phyloP scores from a whole-genome alignment of 352 stramenopile species.

The Phytophthora syringae region DNA sequence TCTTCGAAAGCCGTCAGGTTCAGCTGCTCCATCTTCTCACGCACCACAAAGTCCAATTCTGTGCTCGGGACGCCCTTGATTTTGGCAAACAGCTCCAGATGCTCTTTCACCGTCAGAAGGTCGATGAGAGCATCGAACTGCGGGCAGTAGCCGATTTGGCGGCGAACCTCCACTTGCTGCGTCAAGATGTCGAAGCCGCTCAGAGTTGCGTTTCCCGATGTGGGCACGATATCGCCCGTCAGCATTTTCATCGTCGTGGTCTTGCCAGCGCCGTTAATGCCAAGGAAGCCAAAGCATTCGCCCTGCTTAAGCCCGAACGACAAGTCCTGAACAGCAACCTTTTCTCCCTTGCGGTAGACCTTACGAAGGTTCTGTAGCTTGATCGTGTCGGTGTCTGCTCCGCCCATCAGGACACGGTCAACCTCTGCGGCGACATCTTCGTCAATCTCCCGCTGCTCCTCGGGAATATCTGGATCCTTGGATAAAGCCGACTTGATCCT shows the following conservation, averaged over 20 bases:
- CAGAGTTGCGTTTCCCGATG: conserved; percentile 53
- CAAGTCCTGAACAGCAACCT: conserved; percentile 81
- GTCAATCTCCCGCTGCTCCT: conserved; percentile 42
- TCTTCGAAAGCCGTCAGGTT: conserved; percentile 81
- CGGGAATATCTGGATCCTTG: conserved; percentile 50
- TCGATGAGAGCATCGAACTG: conserved; percentile 90
- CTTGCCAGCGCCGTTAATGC: conserved; percentile 96
- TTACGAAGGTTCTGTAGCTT: conserved; percentile 49
- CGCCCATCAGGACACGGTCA: conserved; percentile 37
- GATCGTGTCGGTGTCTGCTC: conserved; percentile 41
- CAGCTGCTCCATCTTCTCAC: conserved; percentile 87
- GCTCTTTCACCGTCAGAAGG: conserved; percentile 81
- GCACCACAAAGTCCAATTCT: conserved; percentile 65
- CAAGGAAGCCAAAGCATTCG: conserved; percentile 95
- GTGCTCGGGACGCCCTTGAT: conserved; percentile 87
- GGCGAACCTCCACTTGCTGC: conserved; percentile 72
- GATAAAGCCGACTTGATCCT: conserved; percentile 47
- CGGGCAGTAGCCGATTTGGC: conserved; percentile 93
- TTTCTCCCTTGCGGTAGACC: conserved; percentile 57
- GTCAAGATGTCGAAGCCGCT: conserved; percentile 78
- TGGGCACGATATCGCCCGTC: conserved; percentile 83
- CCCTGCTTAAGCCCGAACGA: conserved; percentile 82
- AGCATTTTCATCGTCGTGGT: conserved; percentile 97
- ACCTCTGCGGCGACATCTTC: conserved; percentile 59
- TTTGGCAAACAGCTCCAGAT: conserved; percentile 85